Conservation (phyloP, 169 alveolate species). For the Plasmodium gonderi region DNA sequence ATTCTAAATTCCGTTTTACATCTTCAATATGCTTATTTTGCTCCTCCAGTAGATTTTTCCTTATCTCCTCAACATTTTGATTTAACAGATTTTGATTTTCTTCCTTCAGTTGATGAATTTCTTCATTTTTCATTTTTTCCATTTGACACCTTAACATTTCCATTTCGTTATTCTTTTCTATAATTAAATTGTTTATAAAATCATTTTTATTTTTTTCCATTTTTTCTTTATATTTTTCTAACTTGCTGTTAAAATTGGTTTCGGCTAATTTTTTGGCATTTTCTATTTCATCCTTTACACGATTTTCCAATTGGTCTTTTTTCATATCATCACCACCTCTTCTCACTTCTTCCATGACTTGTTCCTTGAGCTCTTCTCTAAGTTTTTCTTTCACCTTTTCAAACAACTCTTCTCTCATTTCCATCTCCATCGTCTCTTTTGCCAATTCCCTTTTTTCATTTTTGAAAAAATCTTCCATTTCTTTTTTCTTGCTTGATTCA, state of each 20-base stretch:
- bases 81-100: slow-evolving; percentile 1
- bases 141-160: slow-evolving; percentile 5
- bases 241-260: slow-evolving; percentile 14
- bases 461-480: slow-evolving; percentile 22
- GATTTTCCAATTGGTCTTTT: background rate
- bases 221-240: slow-evolving; percentile 71
- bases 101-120: slow-evolving; percentile 16
- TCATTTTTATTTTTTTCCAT: slow-evolving; percentile 64
- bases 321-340: no score
- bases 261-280: slow-evolving; percentile 28
- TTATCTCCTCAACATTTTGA: slow-evolving; percentile 18
- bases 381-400: slow-evolving; percentile 8
- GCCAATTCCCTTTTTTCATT: slow-evolving; percentile 19
- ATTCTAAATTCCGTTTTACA: slow-evolving; percentile 17
- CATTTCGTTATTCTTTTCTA: slow-evolving; percentile 56
- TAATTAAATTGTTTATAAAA: slow-evolving; percentile 52
- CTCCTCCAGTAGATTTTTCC: slow-evolving; percentile 13
- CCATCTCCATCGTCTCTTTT: background rate
- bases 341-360: slow-evolving; percentile 6
- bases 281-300: slow-evolving; percentile 13
- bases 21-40: slow-evolving; percentile 11
- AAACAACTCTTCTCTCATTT: background rate
- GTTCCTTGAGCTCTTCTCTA: slow-evolving; percentile 17
- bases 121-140: slow-evolving; percentile 43
- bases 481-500: slow-evolving; percentile 3